Base-by-base conservation (phyloP, 2,329 filamentous ascomycete species). In the Colletotrichum sp. region DNA sequence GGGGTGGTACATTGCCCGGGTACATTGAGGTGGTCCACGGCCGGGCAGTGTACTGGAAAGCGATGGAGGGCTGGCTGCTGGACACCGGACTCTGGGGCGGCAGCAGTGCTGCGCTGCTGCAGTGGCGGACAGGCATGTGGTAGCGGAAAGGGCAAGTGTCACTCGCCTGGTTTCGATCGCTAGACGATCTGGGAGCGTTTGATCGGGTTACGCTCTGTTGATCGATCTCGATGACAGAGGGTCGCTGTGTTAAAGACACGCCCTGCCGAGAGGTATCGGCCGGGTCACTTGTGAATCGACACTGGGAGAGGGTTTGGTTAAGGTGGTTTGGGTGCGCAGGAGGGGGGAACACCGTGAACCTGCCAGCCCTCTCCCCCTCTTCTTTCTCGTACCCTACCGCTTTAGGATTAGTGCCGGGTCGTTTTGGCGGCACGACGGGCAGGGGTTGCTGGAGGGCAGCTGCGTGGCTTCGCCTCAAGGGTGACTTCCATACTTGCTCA, bases 151-250 rank as follows among this genome's bases (percentile, higher is more conserved):
- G 62, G 68, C 77, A 73, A 77, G 75, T 66, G 69, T 75, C 56
- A 74, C 64, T 73, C 30, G 58, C 38, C 68, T 62, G 67, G 68
- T 75, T 78, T 78, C 78, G 78, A 79, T 79, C 72, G 70, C 67
- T 66, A 76, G 73, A 66, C 52, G 70, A 77, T 76, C 75, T 65
- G 52, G 32, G 65, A 66, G 74, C 71, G 67, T 71, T 76, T 77
- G 78, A 79, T 79, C 77, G 75, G 69, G 64, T 68, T 72, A 71
- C 70, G 71, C 73, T 73, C 76, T 76, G 75, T 55, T 73, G 78
- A 79, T 79, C 78, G 78, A 79, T 79, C 73, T 79, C 77, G 78
- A 77, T 78, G 79, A 67, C 60, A 70, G 68, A 55, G 60, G 71
- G 61, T 38, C 21, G 62, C 12, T n/a, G 16, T 56, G 64, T 64